A percentile compares a stretch with the other conserved stretches of the same genome.
Evolutionary conservation across 768 basidiomycete species (phyloP).

Genomic region (Mrakia blollopis): DNA sequence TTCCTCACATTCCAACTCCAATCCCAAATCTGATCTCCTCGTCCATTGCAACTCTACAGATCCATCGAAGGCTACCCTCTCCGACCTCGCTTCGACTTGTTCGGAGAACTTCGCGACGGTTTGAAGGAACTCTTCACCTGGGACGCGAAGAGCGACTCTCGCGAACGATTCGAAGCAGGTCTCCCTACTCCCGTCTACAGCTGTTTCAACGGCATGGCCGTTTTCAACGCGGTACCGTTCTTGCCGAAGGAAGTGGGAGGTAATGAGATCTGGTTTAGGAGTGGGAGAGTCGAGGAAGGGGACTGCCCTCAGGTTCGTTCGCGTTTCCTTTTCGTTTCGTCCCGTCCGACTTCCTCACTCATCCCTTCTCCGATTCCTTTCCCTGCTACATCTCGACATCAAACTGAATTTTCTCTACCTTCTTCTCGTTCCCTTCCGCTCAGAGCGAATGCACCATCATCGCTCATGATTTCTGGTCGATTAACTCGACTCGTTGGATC

Average conservation of each 20-base stretch:
- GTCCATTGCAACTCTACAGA: neutral
- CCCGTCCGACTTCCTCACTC: too few species aligned
- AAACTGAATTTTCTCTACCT: neutral
- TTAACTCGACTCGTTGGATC: conserved; percentile 25
- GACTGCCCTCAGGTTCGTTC: conserved; percentile 25
- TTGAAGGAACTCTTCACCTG: conserved; percentile 30
- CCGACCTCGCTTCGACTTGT: conserved; percentile 31
- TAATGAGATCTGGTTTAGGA: conserved; percentile 24
- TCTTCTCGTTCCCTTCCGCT: neutral
- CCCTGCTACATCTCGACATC: neutral
- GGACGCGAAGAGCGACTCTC: conserved; percentile 27
- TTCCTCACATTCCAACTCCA: neutral
- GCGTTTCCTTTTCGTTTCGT: neutral
- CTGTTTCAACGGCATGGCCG: conserved; percentile 31
- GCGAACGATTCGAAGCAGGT: conserved; percentile 22
- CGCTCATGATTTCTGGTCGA: conserved; percentile 26
- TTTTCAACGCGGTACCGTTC: conserved; percentile 22
- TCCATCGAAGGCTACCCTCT: conserved; percentile 32
- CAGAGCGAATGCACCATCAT: conserved; percentile 29
- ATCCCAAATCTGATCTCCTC: neutral
- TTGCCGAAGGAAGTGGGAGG: conserved; percentile 3
- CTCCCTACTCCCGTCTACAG: conserved; percentile 28
- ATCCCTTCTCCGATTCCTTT: too few species aligned
- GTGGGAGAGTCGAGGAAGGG: conserved; percentile 14
- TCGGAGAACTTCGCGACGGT: conserved; percentile 32